phyloP scores from a whole-genome alignment of 495 filamentous ascomycete species.

The Penicillium diatomitis region DNA sequence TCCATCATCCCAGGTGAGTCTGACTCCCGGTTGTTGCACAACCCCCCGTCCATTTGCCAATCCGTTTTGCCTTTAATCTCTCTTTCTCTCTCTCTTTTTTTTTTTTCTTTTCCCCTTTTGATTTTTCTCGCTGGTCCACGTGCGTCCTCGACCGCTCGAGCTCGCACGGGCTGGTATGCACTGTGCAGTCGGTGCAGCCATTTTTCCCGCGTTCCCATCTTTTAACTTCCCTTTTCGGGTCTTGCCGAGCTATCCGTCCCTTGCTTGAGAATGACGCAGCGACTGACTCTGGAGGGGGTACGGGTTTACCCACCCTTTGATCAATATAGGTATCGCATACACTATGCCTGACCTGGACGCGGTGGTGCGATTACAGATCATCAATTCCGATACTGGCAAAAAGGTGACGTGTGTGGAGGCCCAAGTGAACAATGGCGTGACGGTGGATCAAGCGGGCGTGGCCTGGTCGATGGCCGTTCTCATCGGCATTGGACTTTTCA shows the following conservation, averaged over 20 bases:
- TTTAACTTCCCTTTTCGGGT: too few relatives aligned
- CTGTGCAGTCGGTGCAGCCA: too few relatives aligned
- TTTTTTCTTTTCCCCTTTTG: too few relatives aligned
- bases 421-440: slow-evolving; percentile 79
- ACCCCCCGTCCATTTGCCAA: too few relatives aligned
- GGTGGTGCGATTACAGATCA: slow-evolving; percentile 67
- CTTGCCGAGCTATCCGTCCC: too few relatives aligned
- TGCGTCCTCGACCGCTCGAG: not conserved
- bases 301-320: too few relatives aligned
- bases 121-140: not conserved
- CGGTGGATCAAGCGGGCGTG: slow-evolving; percentile 79
- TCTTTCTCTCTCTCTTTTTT: too few relatives aligned
- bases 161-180: not conserved
- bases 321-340: slow-evolving; percentile 59
- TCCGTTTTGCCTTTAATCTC: too few relatives aligned
- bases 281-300: too few relatives aligned
- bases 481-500: slow-evolving; percentile 67
- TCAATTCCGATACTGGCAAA: slow-evolving; percentile 44
- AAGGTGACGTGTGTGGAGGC: slow-evolving; percentile 82
- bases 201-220: too few relatives aligned
- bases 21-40: not conserved
- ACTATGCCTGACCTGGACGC: slow-evolving; percentile 87
- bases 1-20: slow-evolving; percentile 56
- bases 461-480: slow-evolving; percentile 83
- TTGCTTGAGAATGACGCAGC: too few relatives aligned